phyloP scores from a whole-genome alignment of 345 rosid species.

The Acer yangbiense region DNA sequence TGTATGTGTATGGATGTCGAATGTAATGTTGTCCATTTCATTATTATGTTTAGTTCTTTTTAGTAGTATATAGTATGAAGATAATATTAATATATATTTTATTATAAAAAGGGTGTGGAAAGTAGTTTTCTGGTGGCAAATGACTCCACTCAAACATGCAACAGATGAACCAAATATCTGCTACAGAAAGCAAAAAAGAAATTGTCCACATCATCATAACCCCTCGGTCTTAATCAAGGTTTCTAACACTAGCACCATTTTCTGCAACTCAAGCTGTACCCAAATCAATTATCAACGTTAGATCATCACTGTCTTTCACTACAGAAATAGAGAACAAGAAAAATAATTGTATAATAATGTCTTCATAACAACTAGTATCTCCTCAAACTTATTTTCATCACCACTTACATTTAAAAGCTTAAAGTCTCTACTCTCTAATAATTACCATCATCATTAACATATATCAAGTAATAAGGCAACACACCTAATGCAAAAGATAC shows the following conservation, averaged over 20 bases:
- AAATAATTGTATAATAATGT: not conserved
- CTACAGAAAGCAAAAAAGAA: not conserved
- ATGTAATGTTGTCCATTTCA: too few relatives aligned
- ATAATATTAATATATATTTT: too few relatives aligned
- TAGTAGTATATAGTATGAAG: too few relatives aligned
- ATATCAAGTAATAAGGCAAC: not conserved
- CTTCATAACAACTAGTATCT: not conserved
- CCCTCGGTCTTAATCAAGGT: not conserved
- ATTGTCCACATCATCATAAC: not conserved
- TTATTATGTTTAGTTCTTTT: too few relatives aligned
- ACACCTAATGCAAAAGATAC: not conserved
- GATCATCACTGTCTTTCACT: not conserved
- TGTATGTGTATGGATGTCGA: too few relatives aligned
- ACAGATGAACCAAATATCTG: not conserved
- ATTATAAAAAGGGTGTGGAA: too few relatives aligned
- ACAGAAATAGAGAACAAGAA: not conserved
- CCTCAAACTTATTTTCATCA: not conserved
- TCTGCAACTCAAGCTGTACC: not conserved
- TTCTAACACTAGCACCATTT: slow-evolving; percentile 1
- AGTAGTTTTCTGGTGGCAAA: too few relatives aligned
- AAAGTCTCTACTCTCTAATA: not conserved
- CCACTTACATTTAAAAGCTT: not conserved
- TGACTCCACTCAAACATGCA: not conserved
- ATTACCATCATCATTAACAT: not conserved
- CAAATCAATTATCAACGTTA: not conserved